Evolutionary conservation across 257 asterid genomes (phyloP), one percentile per base, ranked within the genome.

Genomic region (Galeopsis tetrahit): DNA sequence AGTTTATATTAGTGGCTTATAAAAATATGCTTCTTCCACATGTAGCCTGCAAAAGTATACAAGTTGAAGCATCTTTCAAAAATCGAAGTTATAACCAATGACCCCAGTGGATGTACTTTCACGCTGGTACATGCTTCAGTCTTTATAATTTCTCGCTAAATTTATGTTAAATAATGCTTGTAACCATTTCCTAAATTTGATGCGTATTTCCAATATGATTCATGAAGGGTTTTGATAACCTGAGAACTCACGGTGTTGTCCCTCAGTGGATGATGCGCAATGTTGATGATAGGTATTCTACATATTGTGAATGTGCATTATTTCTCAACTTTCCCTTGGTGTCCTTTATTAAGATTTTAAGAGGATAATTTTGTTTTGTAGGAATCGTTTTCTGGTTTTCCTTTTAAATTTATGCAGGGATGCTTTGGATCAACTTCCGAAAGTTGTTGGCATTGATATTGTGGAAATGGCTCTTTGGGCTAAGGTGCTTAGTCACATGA

Each of bases 401-500:
- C 84, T 92, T 77, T 77, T 95, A 73, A 95, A 86, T 86, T 83
- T 86, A 46, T 88, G 99, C 86, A 90, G 85, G 87, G 99, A 92
- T 80, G 72, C 81, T 21, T 76, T 90, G 85, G 97, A 88, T 40
- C 92, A 86, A 70, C 85, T 92, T 51, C 99, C 99, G 15, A 95
- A 95, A 88, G 97, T 95, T 72, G 95, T 92, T 35, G 99, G 99
- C 68, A 82, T 95, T 72, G 99, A 92, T 81, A 92, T 95, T 63
- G 99, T 95, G 75, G 99, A 95, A 92, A 88, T 95, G 99, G 98
- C 99, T 85, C 96, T 95, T 77, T 95, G 99, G 99, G 99, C 99
- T 67, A 95, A 95, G 97, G 99, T 95, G 82, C 66, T 61, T 38
- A 71, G 15, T 21, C 39, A 73, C 48, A 56, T 21, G 60, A 46